Conservation (phyloP, 306 rosid species). For the Glycyrrhiza uralensis region DNA sequence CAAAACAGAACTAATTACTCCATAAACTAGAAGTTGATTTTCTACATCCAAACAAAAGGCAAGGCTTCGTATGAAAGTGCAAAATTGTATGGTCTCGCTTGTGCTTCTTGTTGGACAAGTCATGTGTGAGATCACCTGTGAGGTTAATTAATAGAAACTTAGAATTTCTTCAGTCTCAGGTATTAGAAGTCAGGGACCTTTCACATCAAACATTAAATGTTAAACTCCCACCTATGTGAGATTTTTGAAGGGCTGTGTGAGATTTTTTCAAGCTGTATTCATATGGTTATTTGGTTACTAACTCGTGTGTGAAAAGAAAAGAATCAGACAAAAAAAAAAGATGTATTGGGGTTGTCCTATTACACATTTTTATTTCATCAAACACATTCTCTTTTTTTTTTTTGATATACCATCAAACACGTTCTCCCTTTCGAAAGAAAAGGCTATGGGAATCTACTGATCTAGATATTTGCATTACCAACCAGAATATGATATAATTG, state of each 20-base stretch:
- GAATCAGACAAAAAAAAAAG: not conserved
- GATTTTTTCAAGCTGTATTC: not conserved
- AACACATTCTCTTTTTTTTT: not conserved
- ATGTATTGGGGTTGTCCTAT: not conserved
- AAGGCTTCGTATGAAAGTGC: constrained; percentile 7
- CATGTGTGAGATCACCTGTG: not conserved
- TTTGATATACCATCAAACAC: too few species aligned
- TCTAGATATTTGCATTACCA: not conserved
- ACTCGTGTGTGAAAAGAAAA: too few species aligned
- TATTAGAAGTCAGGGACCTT: constrained; percentile 27
- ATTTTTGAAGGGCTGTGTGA: constrained; percentile 9
- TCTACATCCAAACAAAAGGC: too few species aligned
- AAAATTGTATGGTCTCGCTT: not conserved
- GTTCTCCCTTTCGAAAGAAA: not conserved
- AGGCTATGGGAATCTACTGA: constrained; percentile 10
- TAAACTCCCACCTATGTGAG: constrained; percentile 7
- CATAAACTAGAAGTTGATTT: too few species aligned
- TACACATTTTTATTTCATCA: not conserved
- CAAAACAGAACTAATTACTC: too few species aligned
- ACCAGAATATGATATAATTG: not conserved
- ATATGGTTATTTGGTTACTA: not conserved
- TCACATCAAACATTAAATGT: constrained; percentile 35
- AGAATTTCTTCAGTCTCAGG: not conserved
- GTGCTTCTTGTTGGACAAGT: constrained; percentile 3
- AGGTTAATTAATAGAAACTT: constrained; percentile 4